These are phyloP conservation scores for Echium plantagineum DNA, from an alignment of 257 asterid genomes.

Conservation along the genomic window DNA sequence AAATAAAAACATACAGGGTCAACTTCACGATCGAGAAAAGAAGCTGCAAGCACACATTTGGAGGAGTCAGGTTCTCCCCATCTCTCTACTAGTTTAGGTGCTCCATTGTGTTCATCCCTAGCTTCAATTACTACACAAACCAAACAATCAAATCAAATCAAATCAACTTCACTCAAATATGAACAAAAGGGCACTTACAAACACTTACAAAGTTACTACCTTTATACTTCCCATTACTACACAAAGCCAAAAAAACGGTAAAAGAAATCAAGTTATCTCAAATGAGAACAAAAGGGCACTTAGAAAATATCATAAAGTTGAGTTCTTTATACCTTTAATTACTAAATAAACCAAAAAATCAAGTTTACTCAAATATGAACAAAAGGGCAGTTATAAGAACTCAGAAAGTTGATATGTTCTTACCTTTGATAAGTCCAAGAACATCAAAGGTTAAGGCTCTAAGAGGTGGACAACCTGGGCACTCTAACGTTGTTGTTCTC, in stretches of 20 bases:
- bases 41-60: slow-evolving; percentile 54
- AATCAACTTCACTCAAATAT: not conserved
- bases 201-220: not conserved
- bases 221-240: slow-evolving; percentile 40
- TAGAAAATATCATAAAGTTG: not conserved
- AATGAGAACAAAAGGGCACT: too few species aligned
- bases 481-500: slow-evolving; percentile 63
- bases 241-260: slow-evolving; percentile 3
- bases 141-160: not conserved
- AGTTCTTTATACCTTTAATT: too few species aligned
- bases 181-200: not conserved
- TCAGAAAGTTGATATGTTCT: not conserved
- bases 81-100: slow-evolving; percentile 56
- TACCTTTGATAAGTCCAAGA: slow-evolving; percentile 89
- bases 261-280: not conserved
- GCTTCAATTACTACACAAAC: slow-evolving; percentile 53
- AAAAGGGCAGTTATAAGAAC: not conserved
- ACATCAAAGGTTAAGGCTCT: slow-evolving; percentile 70
- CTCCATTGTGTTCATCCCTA: slow-evolving; percentile 32
- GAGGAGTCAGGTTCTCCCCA: slow-evolving; percentile 90
- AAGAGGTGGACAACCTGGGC: slow-evolving; percentile 72
- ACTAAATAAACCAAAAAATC: too few species aligned
- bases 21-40: slow-evolving; percentile 52
- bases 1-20: slow-evolving; percentile 51
- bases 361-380: too few species aligned